Conservation (phyloP, 108 stramenopile species). For the Cylindrotheca fusiformis region DNA sequence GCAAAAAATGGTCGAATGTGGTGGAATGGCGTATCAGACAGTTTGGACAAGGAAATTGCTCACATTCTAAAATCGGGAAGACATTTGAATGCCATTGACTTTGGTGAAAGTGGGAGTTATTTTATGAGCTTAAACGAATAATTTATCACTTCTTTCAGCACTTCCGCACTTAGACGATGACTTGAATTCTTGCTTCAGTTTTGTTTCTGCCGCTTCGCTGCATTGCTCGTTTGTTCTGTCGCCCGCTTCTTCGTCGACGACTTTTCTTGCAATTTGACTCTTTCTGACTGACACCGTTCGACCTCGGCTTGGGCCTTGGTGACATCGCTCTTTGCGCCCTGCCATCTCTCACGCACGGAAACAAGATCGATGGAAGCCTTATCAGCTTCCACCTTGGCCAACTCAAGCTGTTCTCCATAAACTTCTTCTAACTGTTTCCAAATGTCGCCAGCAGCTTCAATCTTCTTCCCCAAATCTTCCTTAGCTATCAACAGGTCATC, state of each 20-base stretch:
- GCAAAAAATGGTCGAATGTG: slow-evolving; percentile 74
- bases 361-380: not conserved
- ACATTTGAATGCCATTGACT: slow-evolving; percentile 62
- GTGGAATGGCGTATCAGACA: slow-evolving; percentile 72
- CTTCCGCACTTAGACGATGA: not conserved
- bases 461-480: not conserved
- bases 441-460: not conserved
- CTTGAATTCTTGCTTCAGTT: not conserved
- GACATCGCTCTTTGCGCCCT: not conserved
- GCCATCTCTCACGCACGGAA: not conserved
- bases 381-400: not conserved
- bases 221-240: not conserved
- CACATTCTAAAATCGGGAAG: slow-evolving; percentile 44
- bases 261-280: not conserved
- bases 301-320: slow-evolving; percentile 1
- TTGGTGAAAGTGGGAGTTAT: slow-evolving; percentile 71
- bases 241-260: slow-evolving; percentile 10
- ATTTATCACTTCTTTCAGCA: not conserved
- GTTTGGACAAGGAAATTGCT: slow-evolving; percentile 48
- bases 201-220: not conserved
- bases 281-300: not conserved
- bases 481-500: not conserved
- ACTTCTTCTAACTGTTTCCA: slow-evolving; percentile 4
- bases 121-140: slow-evolving; percentile 60
- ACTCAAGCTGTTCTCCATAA: not conserved